Conservation (phyloP, 768 basidiomycete genomes). For the Tulasnella sp. region DNA sequence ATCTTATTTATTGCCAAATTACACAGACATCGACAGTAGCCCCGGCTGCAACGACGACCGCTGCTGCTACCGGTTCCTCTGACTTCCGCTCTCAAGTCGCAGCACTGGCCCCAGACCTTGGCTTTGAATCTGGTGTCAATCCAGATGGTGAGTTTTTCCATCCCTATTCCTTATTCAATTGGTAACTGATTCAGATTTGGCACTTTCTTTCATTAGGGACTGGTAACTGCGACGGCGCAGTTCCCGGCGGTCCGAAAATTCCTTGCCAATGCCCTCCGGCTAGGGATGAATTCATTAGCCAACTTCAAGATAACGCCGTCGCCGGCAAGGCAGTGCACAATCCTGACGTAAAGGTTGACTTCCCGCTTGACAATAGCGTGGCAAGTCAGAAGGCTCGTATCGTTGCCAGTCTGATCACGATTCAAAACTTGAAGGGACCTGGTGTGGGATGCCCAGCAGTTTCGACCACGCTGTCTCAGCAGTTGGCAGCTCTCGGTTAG, state of each 20-base stretch:
- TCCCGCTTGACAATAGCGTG: constrained; percentile 53
- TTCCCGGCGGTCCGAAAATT: constrained; percentile 49
- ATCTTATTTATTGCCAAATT: no score
- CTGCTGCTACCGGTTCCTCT: not conserved
- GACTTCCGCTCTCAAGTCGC: constrained; percentile 10
- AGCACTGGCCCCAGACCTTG: constrained; percentile 53
- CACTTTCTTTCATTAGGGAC: constrained; percentile 34
- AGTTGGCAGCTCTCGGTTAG: constrained; percentile 11
- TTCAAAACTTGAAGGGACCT: constrained; percentile 66
- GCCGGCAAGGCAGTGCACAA: constrained; percentile 62
- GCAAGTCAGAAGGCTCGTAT: constrained; percentile 49
- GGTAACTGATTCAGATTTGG: not conserved
- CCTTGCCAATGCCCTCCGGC: constrained; percentile 61
- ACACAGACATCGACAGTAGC: not conserved
- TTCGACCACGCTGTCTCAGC: constrained; percentile 15
- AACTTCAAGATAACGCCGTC: constrained; percentile 47
- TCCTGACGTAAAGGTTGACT: constrained; percentile 48
- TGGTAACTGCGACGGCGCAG: constrained; percentile 62
- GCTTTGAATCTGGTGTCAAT: constrained; percentile 47
- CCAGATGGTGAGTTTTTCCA: constrained; percentile 44
- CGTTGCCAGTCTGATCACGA: constrained; percentile 50
- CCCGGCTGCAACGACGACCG: not conserved
- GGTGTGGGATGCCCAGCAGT: constrained; percentile 41
- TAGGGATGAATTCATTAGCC: constrained; percentile 45
- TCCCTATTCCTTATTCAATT: not conserved